Conservation (phyloP, 495 filamentous ascomycete genomes). For the Evansstolkia leycettana region DNA sequence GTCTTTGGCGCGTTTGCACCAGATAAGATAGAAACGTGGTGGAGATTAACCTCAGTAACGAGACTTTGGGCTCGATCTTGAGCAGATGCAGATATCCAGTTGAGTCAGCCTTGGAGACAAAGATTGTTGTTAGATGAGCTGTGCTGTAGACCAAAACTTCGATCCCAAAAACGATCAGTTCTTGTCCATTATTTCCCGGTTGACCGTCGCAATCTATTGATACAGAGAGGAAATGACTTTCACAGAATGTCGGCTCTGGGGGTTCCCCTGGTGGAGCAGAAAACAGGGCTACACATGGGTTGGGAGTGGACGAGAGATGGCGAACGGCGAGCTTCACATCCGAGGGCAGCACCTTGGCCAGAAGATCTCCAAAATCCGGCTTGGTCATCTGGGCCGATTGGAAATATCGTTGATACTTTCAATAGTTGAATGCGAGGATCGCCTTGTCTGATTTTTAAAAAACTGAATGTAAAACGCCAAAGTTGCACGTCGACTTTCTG, state of each 20-base stretch:
- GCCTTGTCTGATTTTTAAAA: no score
- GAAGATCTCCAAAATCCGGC: conserved; percentile 30
- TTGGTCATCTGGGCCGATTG: conserved; percentile 12
- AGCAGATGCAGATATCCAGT: conserved; percentile 73
- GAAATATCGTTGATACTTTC: not conserved
- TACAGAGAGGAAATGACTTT: conserved; percentile 74
- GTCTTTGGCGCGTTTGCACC: conserved; percentile 49
- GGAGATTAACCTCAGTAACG: conserved; percentile 58
- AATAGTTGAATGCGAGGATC: no score
- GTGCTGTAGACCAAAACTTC: conserved; percentile 59
- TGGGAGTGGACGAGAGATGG: conserved; percentile 80
- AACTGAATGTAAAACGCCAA: conserved; percentile 1
- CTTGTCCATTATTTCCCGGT: conserved; percentile 17
- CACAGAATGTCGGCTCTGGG: conserved; percentile 67
- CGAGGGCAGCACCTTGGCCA: conserved; percentile 62
- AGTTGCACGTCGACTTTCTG: not conserved
- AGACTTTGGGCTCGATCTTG: conserved; percentile 47
- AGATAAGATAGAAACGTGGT: conserved; percentile 68
- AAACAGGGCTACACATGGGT: conserved; percentile 58
- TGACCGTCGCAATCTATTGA: conserved; percentile 42
- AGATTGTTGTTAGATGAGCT: conserved; percentile 68
- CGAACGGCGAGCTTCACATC: conserved; percentile 60
- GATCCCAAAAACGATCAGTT: conserved; percentile 54
- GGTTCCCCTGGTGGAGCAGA: conserved; percentile 59
- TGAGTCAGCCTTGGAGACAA: conserved; percentile 94